Base-by-base conservation (phyloP, 2,329 filamentous ascomycete genomes). In the Claviceps arundinis region DNA sequence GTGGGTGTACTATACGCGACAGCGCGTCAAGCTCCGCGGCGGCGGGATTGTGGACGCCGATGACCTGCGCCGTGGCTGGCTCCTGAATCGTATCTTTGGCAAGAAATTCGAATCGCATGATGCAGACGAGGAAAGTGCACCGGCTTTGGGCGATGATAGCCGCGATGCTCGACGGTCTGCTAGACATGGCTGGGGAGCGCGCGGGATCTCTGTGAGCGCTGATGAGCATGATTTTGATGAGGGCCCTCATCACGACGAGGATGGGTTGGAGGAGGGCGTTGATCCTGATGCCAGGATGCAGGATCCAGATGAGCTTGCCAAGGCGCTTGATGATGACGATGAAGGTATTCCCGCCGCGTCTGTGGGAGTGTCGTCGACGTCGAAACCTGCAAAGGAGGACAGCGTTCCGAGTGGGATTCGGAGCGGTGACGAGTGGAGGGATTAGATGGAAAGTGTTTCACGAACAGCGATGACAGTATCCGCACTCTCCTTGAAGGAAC, bases 1-100 rank as follows among this genome's bases (percentile, higher is more conserved):
- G 38, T 96, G 90, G 89, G 89, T 97, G 1, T 97, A 97, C 74
- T 96, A 87, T 72, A 87, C 85, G 11, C 80, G 91, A 57, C 91
- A 96, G 72, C 81, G 90, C 53, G 89, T 97, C 63, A 96, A 96
- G 82, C 82, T 97, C 16, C 80, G 91, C 56, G 84, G 66, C 58
- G 91, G 91, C 45, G 88, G 89, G 6, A 76, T 96, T 17, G 88
- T 97, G 14, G 91, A 97, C 64, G 84, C 85, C 4, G 90, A 96
- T 58, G 91, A 97, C 64, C 74, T 95, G 64, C 78, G 83, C 57
- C 83, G 87, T 52, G 87, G 89, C 56, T 96, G 89, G 83, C 73
- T 97, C 30, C 79, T 96, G 9, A 80, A 80, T 57, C 80, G 83
- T 49, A 82, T 95, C 57, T 83, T 95, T 55, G 87, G 85, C 51